Percentiles rank a stretch among this genome's conserved stretches.
Evolutionary conservation across 2,329 filamentous ascomycete genomes (phyloP).

Genomic region (Talaromyces amestolkiae): DNA sequence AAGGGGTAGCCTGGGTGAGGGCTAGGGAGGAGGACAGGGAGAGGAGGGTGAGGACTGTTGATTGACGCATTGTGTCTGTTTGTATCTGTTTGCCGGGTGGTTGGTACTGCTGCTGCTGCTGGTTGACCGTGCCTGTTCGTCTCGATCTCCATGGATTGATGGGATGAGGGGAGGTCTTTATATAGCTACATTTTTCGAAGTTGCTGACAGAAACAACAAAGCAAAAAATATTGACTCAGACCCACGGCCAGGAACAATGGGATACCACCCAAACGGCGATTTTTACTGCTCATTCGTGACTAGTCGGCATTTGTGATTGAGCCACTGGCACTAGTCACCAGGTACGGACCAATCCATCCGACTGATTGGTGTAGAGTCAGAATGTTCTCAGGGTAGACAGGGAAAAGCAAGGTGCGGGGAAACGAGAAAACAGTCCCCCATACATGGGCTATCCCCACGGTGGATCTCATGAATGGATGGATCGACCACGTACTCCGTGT

Average conservation of each 20-base stretch:
- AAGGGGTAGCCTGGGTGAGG: neutral
- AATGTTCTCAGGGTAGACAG: neutral
- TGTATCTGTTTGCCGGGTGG: neutral
- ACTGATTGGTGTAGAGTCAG: neutral
- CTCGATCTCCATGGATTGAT: neutral
- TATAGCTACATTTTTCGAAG: neutral
- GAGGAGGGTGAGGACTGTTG: conserved; percentile 2
- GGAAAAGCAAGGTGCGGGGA: neutral
- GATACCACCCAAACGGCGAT: neutral
- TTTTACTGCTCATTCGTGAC: neutral
- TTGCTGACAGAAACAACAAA: neutral
- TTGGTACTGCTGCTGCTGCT: neutral
- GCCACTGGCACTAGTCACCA: neutral
- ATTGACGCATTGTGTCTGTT: neutral
- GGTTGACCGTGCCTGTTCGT: neutral
- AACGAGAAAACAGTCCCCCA: neutral
- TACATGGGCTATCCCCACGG: neutral
- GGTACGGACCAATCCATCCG: neutral
- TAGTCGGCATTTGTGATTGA: neutral
- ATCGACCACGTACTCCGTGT: conserved; percentile 2
- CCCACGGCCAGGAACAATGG: neutral
- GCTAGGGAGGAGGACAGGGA: neutral
- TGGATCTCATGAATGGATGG: neutral
- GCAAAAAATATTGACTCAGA: neutral
- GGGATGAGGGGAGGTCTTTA: neutral